Evolutionary conservation across 805 yeast genomes (phyloP), one percentile per base, ranked within the genome.

Genomic region (Nakazawaea populi): DNA sequence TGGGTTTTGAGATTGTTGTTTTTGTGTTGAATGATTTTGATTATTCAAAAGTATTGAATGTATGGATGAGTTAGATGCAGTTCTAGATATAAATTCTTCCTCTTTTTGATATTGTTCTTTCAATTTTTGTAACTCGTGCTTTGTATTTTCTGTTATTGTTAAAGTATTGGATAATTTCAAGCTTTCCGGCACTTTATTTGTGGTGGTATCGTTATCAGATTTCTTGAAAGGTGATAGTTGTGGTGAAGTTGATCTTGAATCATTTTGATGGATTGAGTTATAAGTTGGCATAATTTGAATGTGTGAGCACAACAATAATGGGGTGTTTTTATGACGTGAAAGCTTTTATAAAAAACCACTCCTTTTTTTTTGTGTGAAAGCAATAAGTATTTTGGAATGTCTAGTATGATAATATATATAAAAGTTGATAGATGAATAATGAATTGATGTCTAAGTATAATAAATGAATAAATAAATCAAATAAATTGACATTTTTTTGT

Each of bases 71-170:
- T 45, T 14, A 29, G 51, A 42, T 11, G 42, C 6, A 9, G 43
- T 18, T 29, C 37, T 38, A 29, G 47, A 36, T n/a, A 32, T 28
- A 11, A 31, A 37, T 3, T 28, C 50, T 34, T 42, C 46, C 30
- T 42, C 42, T 31, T 43, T 36, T 27, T 37, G 14, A 34, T 47
- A 47, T 28, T 47, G 44, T 31, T 48, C 38, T 43, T 38, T 48
- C 12, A 48, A 42, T 39, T 38, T 48, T n/a, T 37, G 29, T 10
- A 48, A 27, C 28, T 48, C 51, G 37, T 36, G 34, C 24, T 48
- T 48, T 7, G 46, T 14, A 12, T 42, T 44, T 4, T 14, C 24
- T 7, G 7, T 9, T 9, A 18, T n/a, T 11, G 31, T 24, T 40
- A 11, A 10, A 6, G 41, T 12, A 12, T 40, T 40, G 29, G 43